Base-by-base conservation (phyloP, 2,329 filamentous ascomycete species). In the Talaromyces verruculosus region DNA sequence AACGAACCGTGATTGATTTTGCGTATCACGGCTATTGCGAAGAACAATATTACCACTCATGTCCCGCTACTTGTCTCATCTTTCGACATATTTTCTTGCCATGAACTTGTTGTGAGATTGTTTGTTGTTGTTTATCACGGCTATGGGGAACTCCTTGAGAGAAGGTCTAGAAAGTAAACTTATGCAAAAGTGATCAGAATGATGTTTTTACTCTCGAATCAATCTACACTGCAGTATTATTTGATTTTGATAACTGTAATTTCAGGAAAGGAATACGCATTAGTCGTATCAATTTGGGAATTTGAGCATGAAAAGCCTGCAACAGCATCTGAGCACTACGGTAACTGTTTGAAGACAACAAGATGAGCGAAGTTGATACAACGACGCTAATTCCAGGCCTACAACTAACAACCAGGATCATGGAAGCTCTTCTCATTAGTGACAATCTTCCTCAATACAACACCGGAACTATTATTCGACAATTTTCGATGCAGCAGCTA, bases 1-100 rank as follows among this genome's bases (percentile, higher is more conserved):
- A 0, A 84, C 81, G 3, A 74, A 83, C 68, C 67, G 85, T 59
- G 69, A 71, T 55, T 81, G 68, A 76, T 43, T 47, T 22, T 13
- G 30, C 11, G 55, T 59, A 22, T 59, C 3, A 58, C 13, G 35
- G 35, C 55, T 58, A 35, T 41, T 37, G 55, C 22, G 30, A 22
- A 57, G 51, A 57, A 37, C 28, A 37, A 57, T 8, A 37, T 37
- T 11, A n/a, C 55, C 13, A 41, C 10, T 43, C 17, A 37, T 57
- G 30, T 57, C 11, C 19, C 35, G 30, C 17, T 57, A 11, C 17
- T 5, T 57, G 33, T 59, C 22, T 59, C 13, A 55, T 33, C 22
- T 41, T 41, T 39, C 15, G 35, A 7, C n/a, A 17, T 59, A 25
- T 59, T 59, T 41, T 5, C 55, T 59, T 59, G 55, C 25, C 35